These are phyloP conservation scores for Fraxinus anomala DNA, from an alignment of 257 asterid species.

Conservation along the genomic window DNA sequence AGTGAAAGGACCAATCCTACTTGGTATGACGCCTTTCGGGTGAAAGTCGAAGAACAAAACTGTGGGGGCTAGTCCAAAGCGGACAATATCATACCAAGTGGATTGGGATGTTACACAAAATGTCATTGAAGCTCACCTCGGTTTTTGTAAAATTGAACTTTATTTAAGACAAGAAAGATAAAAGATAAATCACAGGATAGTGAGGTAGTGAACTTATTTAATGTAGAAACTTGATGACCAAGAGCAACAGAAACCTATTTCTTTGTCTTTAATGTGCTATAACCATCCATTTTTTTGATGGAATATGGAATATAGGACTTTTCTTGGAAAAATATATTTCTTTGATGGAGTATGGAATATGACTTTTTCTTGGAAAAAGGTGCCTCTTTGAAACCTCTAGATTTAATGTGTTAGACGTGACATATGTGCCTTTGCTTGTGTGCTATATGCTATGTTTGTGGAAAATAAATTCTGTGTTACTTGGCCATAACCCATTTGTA, in stretches of 20 bases:
- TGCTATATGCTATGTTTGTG: not conserved
- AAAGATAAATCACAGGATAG: too few relatives aligned
- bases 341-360: not conserved
- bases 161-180: too few relatives aligned
- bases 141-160: too few relatives aligned
- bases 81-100: too few relatives aligned
- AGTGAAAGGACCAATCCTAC: too few relatives aligned
- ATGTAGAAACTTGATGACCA: not conserved
- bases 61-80: too few relatives aligned
- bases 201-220: too few relatives aligned
- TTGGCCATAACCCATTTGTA: not conserved
- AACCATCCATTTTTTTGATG: not conserved
- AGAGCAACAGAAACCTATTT: not conserved
- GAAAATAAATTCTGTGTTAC: not conserved
- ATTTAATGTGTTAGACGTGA: not conserved
- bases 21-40: too few relatives aligned
- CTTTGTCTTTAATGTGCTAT: not conserved
- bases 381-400: not conserved
- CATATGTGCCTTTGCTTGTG: not conserved
- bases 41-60: too few relatives aligned
- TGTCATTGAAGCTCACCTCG: not conserved
- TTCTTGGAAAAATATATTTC: not conserved
- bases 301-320: not conserved
- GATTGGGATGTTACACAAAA: too few relatives aligned
- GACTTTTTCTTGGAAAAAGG: not conserved